Percentiles rank a stretch among this genome's conserved stretches.
Conservation (phyloP, 1,139 yeast species). For the Nadsonia commutata region DNA sequence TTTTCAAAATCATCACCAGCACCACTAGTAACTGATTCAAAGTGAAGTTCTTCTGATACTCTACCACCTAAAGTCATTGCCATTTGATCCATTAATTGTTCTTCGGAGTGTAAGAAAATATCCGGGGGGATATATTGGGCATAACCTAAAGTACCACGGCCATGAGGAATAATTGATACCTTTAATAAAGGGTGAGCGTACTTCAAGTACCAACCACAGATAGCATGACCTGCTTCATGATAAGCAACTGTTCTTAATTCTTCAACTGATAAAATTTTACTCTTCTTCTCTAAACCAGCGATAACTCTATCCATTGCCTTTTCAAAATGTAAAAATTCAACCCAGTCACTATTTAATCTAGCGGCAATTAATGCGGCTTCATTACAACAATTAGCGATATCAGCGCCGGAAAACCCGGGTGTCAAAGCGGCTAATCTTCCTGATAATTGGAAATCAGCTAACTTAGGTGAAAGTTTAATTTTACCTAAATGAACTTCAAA, state of each 20-base stretch:
- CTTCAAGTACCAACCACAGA: slow-evolving; percentile 89
- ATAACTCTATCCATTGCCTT: slow-evolving; percentile 93
- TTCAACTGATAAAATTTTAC: slow-evolving; percentile 68
- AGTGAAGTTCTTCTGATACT: slow-evolving; percentile 86
- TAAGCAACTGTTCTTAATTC: slow-evolving; percentile 87
- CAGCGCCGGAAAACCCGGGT: slow-evolving; percentile 97
- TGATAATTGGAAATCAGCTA: slow-evolving; percentile 41
- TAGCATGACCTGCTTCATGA: slow-evolving; percentile 98
- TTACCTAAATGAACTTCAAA: slow-evolving; percentile 70
- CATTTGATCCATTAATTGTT: slow-evolving; percentile 77
- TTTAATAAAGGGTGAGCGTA: slow-evolving; percentile 86
- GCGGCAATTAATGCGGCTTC: slow-evolving; percentile 97
- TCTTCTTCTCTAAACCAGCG: slow-evolving; percentile 88
- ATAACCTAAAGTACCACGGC: slow-evolving; percentile 94
- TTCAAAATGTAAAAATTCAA: slow-evolving; percentile 70
- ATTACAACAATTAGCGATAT: slow-evolving; percentile 90
- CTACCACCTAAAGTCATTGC: slow-evolving; percentile 95
- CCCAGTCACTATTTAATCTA: slow-evolving; percentile 52
- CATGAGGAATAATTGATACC: slow-evolving; percentile 93
- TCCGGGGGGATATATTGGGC: slow-evolving; percentile 96
- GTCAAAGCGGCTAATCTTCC: slow-evolving; percentile 90
- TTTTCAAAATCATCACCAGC: slow-evolving; percentile 94
- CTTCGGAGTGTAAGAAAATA: slow-evolving; percentile 61
- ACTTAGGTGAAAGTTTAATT: slow-evolving; percentile 33
- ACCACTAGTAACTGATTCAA: slow-evolving; percentile 82